These are phyloP conservation scores for Rosa persica DNA, from an alignment of 306 rosid genomes.

Conservation along the genomic window DNA sequence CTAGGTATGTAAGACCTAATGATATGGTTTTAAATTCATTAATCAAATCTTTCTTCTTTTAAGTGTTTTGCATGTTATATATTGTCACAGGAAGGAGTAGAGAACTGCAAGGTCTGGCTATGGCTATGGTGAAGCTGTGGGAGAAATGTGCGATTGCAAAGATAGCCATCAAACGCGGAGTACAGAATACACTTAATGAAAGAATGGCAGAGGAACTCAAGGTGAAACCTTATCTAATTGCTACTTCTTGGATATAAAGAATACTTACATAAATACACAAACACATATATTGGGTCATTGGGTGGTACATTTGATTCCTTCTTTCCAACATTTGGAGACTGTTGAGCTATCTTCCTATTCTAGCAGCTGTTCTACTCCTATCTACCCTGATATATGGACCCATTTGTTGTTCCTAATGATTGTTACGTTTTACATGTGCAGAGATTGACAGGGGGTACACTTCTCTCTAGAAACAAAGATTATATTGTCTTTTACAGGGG, in stretches of 20 bases:
- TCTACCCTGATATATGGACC: too few relatives aligned
- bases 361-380: conserved; percentile 9
- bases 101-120: conserved; percentile 91
- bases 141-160: conserved; percentile 80
- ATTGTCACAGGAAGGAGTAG: conserved; percentile 72
- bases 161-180: conserved; percentile 98
- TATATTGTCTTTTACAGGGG: conserved; percentile 84
- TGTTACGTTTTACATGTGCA: conserved; percentile 46
- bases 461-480: conserved; percentile 94
- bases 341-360: conserved; percentile 13
- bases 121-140: conserved; percentile 84
- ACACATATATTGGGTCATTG: background rate
- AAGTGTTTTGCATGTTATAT: conserved; percentile 20
- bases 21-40: conserved; percentile 28
- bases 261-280: background rate
- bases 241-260: conserved; percentile 6
- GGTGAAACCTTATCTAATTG: conserved; percentile 43
- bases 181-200: conserved; percentile 66
- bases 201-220: conserved; percentile 93
- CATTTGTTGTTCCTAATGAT: conserved; percentile 24
- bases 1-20: conserved; percentile 55
- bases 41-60: conserved; percentile 1
- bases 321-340: conserved; percentile 16
- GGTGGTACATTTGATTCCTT: conserved; percentile 2
- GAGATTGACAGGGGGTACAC: conserved; percentile 86